Percentiles rank a stretch among this genome's conserved stretches.
Evolutionary conservation across 495 filamentous ascomycete genomes (phyloP).

Genomic region (Apodospora peruviana): DNA sequence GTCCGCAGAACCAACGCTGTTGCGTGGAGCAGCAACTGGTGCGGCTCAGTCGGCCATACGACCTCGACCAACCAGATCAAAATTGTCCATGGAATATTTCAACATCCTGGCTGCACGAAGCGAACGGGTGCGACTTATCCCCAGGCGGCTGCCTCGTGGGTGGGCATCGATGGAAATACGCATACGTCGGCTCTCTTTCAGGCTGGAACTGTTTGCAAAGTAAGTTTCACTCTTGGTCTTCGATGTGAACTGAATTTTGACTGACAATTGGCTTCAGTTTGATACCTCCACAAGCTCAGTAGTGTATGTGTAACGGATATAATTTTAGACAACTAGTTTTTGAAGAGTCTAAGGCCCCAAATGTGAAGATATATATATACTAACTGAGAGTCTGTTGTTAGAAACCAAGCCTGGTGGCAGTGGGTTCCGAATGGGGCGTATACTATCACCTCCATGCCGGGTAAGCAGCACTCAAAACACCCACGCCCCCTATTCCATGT

Average conservation of each 20-base stretch:
- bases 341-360: too few relatives aligned
- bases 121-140: slow-evolving; percentile 18
- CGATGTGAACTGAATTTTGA: not conserved
- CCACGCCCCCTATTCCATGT: not conserved
- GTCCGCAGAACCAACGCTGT: slow-evolving; percentile 13
- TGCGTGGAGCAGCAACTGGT: slow-evolving; percentile 23
- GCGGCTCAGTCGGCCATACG: slow-evolving; percentile 20
- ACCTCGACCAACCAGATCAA: slow-evolving; percentile 19
- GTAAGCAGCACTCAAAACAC: slow-evolving; percentile 8
- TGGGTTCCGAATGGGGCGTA: slow-evolving; percentile 19
- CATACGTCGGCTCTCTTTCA: slow-evolving; percentile 18
- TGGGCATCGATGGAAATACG: slow-evolving; percentile 25
- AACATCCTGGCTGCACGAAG: slow-evolving; percentile 18
- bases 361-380: too few relatives aligned
- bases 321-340: not conserved
- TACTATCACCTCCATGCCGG: slow-evolving; percentile 19
- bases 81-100: slow-evolving; percentile 18
- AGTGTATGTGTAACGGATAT: not conserved
- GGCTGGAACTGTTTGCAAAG: slow-evolving; percentile 26
- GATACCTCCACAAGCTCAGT: not conserved
- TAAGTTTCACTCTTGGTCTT: not conserved
- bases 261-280: not conserved
- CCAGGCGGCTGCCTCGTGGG: slow-evolving; percentile 24
- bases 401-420: slow-evolving; percentile 27
- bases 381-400: too few relatives aligned